These are phyloP conservation scores for Microstegium vimineum DNA, from an alignment of 176 grass and related monocot genomes.

Conservation along the genomic window DNA sequence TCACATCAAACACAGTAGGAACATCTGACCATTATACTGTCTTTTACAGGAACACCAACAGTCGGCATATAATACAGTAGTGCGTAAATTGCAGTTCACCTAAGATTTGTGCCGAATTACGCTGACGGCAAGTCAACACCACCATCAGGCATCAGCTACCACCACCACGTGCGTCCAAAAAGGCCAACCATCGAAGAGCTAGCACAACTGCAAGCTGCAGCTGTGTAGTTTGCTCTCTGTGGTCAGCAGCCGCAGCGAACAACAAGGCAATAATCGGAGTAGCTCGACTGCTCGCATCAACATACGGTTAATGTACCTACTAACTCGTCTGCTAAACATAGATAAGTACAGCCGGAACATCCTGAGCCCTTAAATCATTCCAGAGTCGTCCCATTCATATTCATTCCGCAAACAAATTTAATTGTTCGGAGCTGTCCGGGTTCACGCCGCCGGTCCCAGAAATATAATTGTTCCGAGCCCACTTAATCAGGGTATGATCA, in stretches of 20 bases:
- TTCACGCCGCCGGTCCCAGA: background rate
- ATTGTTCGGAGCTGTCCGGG: background rate
- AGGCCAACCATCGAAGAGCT: constrained; percentile 1
- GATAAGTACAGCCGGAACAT: background rate
- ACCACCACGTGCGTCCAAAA: background rate
- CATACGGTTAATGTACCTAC: constrained; percentile 1
- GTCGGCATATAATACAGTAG: background rate
- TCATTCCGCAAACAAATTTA: background rate
- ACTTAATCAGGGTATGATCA: constrained; percentile 8
- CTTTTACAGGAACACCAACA: background rate
- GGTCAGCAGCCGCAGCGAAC: too few species aligned
- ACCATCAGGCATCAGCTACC: background rate
- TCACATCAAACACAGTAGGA: background rate
- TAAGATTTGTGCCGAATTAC: background rate
- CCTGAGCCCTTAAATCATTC: background rate
- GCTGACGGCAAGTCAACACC: constrained; percentile 1
- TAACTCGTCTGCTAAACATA: background rate
- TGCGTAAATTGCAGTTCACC: background rate
- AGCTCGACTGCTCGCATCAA: background rate
- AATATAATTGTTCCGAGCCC: background rate
- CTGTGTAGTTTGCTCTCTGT: too few species aligned
- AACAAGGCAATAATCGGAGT: background rate
- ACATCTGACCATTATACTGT: background rate
- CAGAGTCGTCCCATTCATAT: background rate
- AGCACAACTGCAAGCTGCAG: background rate